Evolutionary conservation across 73 alveolate genomes (phyloP).

Genomic region (Paramecium tetraurelia): DNA sequence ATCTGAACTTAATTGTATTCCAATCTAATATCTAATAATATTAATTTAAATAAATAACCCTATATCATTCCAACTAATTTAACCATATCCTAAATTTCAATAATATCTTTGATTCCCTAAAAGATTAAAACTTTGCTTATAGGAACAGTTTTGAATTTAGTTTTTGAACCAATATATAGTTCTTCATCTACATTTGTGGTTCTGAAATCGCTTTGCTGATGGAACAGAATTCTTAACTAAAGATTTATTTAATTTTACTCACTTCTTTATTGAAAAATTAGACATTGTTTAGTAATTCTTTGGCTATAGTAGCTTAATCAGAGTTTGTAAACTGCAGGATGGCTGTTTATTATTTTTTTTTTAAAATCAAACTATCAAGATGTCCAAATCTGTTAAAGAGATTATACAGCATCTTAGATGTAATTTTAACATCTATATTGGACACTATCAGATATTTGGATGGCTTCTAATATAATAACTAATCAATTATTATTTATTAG

Average conservation of each 20-base stretch:
- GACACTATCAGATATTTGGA: background rate
- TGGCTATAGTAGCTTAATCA: background rate
- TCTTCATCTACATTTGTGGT: background rate
- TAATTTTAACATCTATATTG: background rate
- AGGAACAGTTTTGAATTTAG: background rate
- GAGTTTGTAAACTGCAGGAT: background rate
- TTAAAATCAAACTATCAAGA: background rate
- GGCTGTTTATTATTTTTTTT: background rate
- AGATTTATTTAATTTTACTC: too few species aligned
- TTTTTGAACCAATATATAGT: background rate
- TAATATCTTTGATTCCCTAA: background rate
- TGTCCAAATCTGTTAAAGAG: conserved; percentile 1
- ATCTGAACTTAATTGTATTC: background rate
- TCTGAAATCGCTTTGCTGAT: background rate
- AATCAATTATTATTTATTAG: background rate
- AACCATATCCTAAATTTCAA: background rate
- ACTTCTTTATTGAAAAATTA: background rate
- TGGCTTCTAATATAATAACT: background rate
- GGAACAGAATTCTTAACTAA: background rate
- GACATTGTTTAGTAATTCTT: conserved; percentile 4
- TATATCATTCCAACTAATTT: background rate
- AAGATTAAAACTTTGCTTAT: background rate
- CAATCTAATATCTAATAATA: background rate
- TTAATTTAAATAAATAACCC: background rate
- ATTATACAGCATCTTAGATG: background rate